Base-by-base conservation (phyloP, 164 flowering plant species). In the Chloranthus sessilifolius region DNA sequence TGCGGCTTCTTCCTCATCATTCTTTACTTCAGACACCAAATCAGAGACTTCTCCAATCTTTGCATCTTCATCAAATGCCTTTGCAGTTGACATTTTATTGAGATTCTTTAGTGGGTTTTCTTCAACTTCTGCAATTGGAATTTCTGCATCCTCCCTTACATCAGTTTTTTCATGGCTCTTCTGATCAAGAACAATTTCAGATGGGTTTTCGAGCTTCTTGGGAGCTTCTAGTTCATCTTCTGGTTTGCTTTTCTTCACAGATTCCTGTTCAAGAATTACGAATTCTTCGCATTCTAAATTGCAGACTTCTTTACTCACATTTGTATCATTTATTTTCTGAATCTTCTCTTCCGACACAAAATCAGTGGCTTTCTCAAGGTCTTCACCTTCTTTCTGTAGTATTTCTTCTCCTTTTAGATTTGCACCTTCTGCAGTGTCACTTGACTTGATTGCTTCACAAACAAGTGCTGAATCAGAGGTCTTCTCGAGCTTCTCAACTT, bases 401-500 rank as follows among this genome's bases (percentile, higher is more conserved):
- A 31, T 23, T 37, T 42, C 55, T 21, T 50, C 43, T n/a, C 23
- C 38, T 40, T 60, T 55, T 19, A 31, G 56, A 8, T 43, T 38
- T 40, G 41, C 30, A 16, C n/a, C 42, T 38, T 50, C 62, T 24
- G 20, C 28, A 38, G 22, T 35, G 42, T 16, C 44, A 22, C 23
- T 48, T 49, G 34, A 7, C 20, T 14, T 30, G 25, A 5, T 20
- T 33, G 37, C 6, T 16, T 31, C 11, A 2, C 12, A 16, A 47
- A 17, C 8, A 29, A 17, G 45, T 30, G 12, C 43, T 14, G 19
- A 36, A 3, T 37, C 56, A 24, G 47, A 38, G 17, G 51, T 33
- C 12, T 16, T 37, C 47, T 48, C 22, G 19, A 36, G 58, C 50
- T 46, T 59, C 43, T 47, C 39, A 24, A n/a, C 54, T 53, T 71